Percentiles rank a stretch among this genome's conserved stretches.
phyloP scores from a whole-genome alignment of 768 basidiomycete species.

The Panaeolus cyanescens region DNA sequence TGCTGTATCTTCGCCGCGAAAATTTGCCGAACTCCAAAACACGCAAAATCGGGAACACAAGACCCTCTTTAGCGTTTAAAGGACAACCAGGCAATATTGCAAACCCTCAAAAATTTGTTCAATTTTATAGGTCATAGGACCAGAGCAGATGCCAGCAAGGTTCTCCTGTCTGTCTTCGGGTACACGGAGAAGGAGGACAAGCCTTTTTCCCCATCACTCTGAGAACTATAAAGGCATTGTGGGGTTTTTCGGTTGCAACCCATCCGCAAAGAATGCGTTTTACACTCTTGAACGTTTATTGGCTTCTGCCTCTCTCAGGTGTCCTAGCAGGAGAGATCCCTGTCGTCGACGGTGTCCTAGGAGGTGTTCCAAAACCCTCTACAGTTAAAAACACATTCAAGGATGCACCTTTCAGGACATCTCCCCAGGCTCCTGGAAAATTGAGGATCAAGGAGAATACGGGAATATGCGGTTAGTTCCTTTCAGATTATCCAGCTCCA shows the following conservation, averaged over 20 bases:
- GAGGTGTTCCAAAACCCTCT: background rate
- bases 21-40: background rate
- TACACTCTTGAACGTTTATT: background rate
- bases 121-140: background rate
- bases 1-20: background rate
- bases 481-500: background rate
- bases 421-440: background rate
- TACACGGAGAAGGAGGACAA: background rate
- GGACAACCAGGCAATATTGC: background rate
- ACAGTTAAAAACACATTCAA: background rate
- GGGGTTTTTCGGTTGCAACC: background rate
- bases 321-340: background rate
- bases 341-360: background rate
- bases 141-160: background rate
- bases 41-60: background rate
- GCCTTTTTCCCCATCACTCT: background rate
- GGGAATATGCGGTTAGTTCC: background rate
- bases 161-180: background rate
- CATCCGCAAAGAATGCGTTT: background rate
- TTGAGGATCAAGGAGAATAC: background rate
- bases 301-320: background rate
- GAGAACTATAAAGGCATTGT: background rate
- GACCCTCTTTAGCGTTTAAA: background rate
- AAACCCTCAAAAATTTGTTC: background rate
- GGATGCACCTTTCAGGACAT: background rate